These are phyloP conservation scores for Nematocida parisii DNA, from an alignment of 371 early-diverging fungal species.

Conservation along the genomic window DNA sequence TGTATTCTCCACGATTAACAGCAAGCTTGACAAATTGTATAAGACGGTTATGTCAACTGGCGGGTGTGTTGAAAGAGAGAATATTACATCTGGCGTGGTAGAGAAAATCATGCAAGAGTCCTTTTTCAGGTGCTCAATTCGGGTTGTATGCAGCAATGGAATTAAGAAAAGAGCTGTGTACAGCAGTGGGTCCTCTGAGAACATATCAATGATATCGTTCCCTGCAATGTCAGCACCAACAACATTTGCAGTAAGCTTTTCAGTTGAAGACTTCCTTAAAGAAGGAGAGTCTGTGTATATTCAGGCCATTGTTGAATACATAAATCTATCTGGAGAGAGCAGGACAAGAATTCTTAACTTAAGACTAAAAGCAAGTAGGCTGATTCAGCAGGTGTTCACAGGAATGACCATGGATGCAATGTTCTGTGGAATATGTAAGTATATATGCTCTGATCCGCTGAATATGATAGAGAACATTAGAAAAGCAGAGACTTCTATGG, in stretches of 20 bases:
- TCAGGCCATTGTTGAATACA: conserved; percentile 65
- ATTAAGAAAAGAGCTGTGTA: conserved; percentile 52
- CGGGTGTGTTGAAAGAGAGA: conserved; percentile 36
- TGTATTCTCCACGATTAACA: not conserved
- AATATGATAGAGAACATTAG: conserved; percentile 57
- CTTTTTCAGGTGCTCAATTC: conserved; percentile 29
- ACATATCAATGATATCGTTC: conserved; percentile 49
- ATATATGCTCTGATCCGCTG: conserved; percentile 50
- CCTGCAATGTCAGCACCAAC: conserved; percentile 35
- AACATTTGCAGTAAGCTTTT: conserved; percentile 28
- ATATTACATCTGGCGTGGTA: not conserved
- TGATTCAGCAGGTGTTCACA: conserved; percentile 56
- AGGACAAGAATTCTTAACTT: conserved; percentile 63
- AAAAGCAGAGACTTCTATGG: conserved; percentile 58
- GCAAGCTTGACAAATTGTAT: conserved; percentile 9
- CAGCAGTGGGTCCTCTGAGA: conserved; percentile 50
- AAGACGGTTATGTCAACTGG: conserved; percentile 2
- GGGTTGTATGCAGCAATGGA: conserved; percentile 54
- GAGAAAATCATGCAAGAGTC: conserved; percentile 28
- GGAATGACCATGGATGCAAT: conserved; percentile 66
- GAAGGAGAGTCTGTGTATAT: conserved; percentile 53
- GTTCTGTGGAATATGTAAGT: conserved; percentile 65
- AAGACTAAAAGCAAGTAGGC: conserved; percentile 47
- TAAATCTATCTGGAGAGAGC: conserved; percentile 53
- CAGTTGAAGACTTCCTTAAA: conserved; percentile 43